A percentile compares a stretch with the other conserved stretches of the same genome.
These are phyloP conservation scores for Phytophthora cryptogea DNA, from an alignment of 352 stramenopile species.

Conservation along the genomic window DNA sequence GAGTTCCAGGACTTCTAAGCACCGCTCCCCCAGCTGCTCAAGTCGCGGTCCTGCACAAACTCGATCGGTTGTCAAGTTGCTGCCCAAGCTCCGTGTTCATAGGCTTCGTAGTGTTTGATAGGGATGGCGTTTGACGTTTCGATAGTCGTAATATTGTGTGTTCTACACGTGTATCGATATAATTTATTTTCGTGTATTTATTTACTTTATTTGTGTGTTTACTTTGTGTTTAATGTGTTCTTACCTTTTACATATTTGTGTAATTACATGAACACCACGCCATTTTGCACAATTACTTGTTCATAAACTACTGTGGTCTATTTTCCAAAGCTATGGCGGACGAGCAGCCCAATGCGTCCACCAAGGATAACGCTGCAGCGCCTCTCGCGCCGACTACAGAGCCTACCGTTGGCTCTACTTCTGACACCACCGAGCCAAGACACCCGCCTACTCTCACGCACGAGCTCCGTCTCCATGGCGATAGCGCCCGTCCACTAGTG, in stretches of 20 bases:
- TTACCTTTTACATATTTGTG: neutral
- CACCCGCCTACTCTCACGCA: conserved; percentile 12
- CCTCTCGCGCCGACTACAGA: conserved; percentile 9
- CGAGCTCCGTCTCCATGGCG: conserved; percentile 38
- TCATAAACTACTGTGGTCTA: neutral
- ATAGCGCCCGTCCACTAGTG: conserved; percentile 52
- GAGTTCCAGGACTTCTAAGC: conserved; percentile 44
- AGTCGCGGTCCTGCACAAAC: conserved; percentile 3
- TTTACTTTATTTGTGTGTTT: conserved; percentile 7
- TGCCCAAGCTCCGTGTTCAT: conserved; percentile 17
- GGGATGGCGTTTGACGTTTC: conserved; percentile 18
- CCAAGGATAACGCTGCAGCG: conserved; percentile 1
- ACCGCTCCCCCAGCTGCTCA: conserved; percentile 5
- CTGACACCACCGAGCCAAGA: conserved; percentile 4
- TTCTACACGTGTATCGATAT: conserved; percentile 19
- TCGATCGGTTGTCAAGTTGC: conserved; percentile 8
- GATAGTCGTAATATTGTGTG: conserved; percentile 32
- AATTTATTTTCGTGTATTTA: conserved; percentile 27
- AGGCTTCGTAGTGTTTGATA: conserved; percentile 17
- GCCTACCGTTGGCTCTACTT: neutral
- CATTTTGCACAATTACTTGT: neutral
- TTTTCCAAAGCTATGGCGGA: conserved; percentile 37
- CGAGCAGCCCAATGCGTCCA: conserved; percentile 11
- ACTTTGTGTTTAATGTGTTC: neutral
- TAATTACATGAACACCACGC: neutral